These are phyloP conservation scores for Chytridium lagenaria DNA, from an alignment of 371 early-diverging fungal species.

Conservation along the genomic window DNA sequence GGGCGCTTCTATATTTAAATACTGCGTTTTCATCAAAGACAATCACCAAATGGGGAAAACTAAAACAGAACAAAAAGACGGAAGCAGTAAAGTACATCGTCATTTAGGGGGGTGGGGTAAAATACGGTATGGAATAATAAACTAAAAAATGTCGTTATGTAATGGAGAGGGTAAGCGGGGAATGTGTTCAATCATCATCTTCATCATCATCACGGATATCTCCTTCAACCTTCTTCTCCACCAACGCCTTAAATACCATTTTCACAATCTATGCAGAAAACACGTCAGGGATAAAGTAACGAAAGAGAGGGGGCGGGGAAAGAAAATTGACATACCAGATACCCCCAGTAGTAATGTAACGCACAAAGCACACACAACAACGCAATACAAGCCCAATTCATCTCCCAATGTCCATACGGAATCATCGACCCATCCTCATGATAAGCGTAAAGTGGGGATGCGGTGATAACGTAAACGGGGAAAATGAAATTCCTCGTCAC, in stretches of 20 bases:
- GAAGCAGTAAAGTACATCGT: too few species aligned
- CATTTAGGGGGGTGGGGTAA: too few species aligned
- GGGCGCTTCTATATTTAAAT: too few species aligned
- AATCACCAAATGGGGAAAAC: too few species aligned
- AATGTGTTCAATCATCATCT: too few species aligned
- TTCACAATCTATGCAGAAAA: conserved; percentile 32
- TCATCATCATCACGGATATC: conserved; percentile 48
- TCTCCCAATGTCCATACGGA: conserved; percentile 25
- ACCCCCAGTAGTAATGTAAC: conserved; percentile 53
- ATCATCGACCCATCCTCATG: conserved; percentile 36
- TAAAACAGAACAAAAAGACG: too few species aligned
- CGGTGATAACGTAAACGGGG: conserved; percentile 48
- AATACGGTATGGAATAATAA: too few species aligned
- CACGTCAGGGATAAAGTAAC: background rate
- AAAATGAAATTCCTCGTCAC: conserved; percentile 52
- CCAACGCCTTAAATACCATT: conserved; percentile 44
- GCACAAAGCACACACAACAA: conserved; percentile 44
- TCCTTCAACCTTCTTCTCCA: conserved; percentile 44
- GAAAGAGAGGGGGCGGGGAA: too few species aligned
- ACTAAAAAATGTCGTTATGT: too few species aligned
- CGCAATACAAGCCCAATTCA: conserved; percentile 32
- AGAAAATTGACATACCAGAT: conserved; percentile 23
- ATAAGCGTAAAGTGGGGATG: conserved; percentile 20
- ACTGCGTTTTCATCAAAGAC: too few species aligned
- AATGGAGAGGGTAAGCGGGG: too few species aligned